phyloP scores from a whole-genome alignment of 2,329 filamentous ascomycete species.

The Alternaria angustiovoidea region DNA sequence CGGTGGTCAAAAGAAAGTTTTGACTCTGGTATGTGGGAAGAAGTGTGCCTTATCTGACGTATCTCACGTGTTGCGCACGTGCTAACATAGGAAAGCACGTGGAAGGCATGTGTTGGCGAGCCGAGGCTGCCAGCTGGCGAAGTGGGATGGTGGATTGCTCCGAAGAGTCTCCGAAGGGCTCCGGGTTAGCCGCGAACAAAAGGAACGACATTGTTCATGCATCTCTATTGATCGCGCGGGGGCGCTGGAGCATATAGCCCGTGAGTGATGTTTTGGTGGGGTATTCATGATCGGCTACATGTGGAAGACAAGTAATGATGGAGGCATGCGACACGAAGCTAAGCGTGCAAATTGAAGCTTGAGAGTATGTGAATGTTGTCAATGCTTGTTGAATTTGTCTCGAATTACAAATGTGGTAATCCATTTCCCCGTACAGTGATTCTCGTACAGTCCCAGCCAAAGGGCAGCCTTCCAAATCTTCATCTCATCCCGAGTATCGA shows the following conservation, averaged over 20 bases:
- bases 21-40: background rate
- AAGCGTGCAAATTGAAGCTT: background rate
- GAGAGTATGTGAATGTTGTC: background rate
- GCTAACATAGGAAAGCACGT: background rate
- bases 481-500: conserved; percentile 26
- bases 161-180: background rate
- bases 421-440: conserved; percentile 18
- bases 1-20: background rate
- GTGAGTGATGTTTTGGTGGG: background rate
- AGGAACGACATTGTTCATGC: background rate
- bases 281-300: background rate
- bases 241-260: background rate
- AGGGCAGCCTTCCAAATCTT: conserved; percentile 17
- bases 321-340: background rate
- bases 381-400: conserved; percentile 12
- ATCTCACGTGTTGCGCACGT: background rate
- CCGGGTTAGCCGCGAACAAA: background rate
- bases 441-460: conserved; percentile 12
- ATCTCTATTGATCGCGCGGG: background rate
- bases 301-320: background rate
- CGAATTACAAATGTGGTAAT: conserved; percentile 18
- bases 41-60: background rate
- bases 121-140: background rate
- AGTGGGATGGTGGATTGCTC: background rate
- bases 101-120: background rate